These are phyloP conservation scores for Sonneratia caseolaris DNA, from an alignment of 345 rosid genomes.

Conservation along the genomic window DNA sequence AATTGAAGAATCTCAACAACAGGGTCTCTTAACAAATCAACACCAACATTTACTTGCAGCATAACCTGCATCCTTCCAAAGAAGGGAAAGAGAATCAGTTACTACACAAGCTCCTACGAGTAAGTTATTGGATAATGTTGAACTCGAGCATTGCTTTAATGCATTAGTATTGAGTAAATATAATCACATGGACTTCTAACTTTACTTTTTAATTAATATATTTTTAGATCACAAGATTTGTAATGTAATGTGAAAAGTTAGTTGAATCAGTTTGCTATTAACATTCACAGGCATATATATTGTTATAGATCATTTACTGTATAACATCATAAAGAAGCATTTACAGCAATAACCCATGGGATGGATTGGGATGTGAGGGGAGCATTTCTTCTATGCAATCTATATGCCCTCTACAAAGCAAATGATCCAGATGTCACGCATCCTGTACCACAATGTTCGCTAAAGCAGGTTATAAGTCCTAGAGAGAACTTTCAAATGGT, in stretches of 20 bases:
- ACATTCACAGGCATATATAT: neutral
- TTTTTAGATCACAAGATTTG: neutral
- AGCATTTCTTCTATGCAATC: neutral
- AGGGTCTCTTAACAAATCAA: conserved; percentile 63
- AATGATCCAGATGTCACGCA: neutral
- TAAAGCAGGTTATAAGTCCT: neutral
- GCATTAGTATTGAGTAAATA: neutral
- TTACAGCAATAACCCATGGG: neutral
- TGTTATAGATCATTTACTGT: neutral
- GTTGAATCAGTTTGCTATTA: neutral
- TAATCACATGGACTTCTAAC: neutral
- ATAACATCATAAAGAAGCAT: too few relatives aligned
- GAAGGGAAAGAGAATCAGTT: conserved; percentile 45
- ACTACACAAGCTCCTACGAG: neutral
- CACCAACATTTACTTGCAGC: conserved; percentile 75
- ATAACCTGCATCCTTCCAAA: conserved; percentile 98
- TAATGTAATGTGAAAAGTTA: neutral
- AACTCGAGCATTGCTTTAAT: neutral
- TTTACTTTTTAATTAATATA: neutral
- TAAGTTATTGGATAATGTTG: neutral
- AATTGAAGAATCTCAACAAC: conserved; percentile 93
- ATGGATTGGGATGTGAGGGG: neutral
- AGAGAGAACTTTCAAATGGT: neutral
- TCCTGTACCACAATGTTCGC: neutral
- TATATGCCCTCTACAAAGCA: neutral